These are phyloP conservation scores for Selenicereus undatus DNA, from an alignment of 148 eudicot species.

Conservation along the genomic window DNA sequence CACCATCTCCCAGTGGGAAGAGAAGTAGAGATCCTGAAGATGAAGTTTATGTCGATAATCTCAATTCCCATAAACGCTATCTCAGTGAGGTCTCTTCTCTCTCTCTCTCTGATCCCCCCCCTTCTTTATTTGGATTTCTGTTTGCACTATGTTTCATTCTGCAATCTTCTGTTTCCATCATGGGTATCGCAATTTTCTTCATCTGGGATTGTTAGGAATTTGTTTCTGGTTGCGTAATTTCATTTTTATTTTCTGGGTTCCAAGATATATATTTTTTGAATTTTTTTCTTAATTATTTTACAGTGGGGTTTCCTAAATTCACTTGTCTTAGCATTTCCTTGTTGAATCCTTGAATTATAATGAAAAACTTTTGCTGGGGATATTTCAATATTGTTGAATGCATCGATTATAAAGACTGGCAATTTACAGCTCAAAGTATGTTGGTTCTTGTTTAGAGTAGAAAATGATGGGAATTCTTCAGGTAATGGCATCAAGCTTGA, in stretches of 20 bases:
- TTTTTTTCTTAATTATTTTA: not conserved
- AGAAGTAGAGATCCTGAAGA: slow-evolving; percentile 93
- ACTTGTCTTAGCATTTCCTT: not conserved
- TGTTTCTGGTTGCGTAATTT: not conserved
- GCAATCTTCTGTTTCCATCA: too few relatives aligned
- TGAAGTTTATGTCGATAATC: slow-evolving; percentile 88
- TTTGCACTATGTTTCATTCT: not conserved
- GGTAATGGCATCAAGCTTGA: slow-evolving; percentile 98
- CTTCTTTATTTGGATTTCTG: not conserved
- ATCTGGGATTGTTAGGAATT: not conserved
- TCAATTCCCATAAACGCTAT: slow-evolving; percentile 90
- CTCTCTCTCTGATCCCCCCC: not conserved
- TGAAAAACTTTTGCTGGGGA: too few relatives aligned
- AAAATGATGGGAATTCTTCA: slow-evolving; percentile 31
- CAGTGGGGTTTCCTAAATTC: not conserved
- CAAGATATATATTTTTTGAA: not conserved
- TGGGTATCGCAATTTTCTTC: not conserved
- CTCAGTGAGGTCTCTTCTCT: slow-evolving; percentile 62
- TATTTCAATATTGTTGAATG: too few relatives aligned
- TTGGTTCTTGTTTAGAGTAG: slow-evolving; percentile 3
- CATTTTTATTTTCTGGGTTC: not conserved
- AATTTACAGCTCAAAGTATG: slow-evolving; percentile 8
- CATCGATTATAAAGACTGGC: not conserved
- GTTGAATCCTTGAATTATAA: not conserved
- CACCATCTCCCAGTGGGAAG: slow-evolving; percentile 58